A percentile compares a stretch with the other conserved stretches of the same genome.
phyloP scores from a whole-genome alignment of 1,284 basidiomycete genomes.

The Tilletiopsis washingtonensis region DNA sequence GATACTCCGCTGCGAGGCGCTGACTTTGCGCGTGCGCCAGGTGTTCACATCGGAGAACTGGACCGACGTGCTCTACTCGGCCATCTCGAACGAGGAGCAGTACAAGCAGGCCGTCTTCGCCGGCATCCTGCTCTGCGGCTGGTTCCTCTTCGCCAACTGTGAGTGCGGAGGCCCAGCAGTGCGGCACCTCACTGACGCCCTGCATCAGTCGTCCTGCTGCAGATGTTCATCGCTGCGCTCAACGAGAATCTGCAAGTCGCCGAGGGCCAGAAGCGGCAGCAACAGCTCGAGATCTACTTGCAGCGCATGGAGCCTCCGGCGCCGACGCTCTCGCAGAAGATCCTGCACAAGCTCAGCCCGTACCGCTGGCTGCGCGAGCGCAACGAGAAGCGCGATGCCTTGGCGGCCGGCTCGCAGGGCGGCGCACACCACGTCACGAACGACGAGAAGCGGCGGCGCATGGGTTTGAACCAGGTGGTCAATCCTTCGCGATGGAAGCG shows the following conservation, averaged over 20 bases:
- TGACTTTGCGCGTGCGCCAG: slow-evolving; percentile 51
- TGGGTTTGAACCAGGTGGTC: slow-evolving; percentile 2
- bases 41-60: slow-evolving; percentile 93
- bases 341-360: slow-evolving; percentile 69
- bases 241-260: slow-evolving; percentile 93
- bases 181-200: too few species aligned
- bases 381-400: too few species aligned
- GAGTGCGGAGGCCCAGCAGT: slow-evolving; percentile 55
- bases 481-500: slow-evolving; percentile 13
- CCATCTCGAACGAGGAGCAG: slow-evolving; percentile 58
- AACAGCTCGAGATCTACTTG: slow-evolving; percentile 63
- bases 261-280: slow-evolving; percentile 77
- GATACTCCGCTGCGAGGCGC: neutral
- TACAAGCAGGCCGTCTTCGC: slow-evolving; percentile 68
- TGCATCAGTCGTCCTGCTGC: slow-evolving; percentile 89
- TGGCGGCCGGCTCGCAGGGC: slow-evolving; percentile 5
- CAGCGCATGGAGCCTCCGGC: slow-evolving; percentile 47
- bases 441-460: slow-evolving; percentile 5
- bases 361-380: slow-evolving; percentile 63
- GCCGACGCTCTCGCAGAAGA: slow-evolving; percentile 38
- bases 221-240: slow-evolving; percentile 98
- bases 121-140: slow-evolving; percentile 68
- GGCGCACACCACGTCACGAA: neutral
- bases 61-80: slow-evolving; percentile 71
- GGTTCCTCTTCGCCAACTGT: slow-evolving; percentile 92